Evolutionary conservation across 352 stramenopile species (phyloP).

Genomic region (Pythium oligandrum): DNA sequence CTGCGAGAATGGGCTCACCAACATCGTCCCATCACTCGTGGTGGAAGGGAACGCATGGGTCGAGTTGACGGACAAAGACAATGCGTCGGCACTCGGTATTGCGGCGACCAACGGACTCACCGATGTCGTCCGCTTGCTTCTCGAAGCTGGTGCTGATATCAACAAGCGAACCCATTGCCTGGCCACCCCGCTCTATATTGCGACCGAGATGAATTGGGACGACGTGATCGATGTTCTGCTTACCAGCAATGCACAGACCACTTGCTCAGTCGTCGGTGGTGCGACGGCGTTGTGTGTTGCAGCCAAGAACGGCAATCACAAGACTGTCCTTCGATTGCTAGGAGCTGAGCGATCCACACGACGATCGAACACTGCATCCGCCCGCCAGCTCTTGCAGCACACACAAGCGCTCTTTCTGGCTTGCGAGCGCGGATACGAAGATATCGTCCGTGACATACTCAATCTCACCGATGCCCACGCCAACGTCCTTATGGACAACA

Average conservation of each 20-base stretch:
- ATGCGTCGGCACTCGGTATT: conserved; percentile 52
- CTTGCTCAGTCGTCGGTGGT: conserved; percentile 38
- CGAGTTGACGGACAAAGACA: conserved; percentile 66
- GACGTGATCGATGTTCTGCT: conserved; percentile 64
- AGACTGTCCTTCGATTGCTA: conserved; percentile 49
- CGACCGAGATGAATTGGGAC: conserved; percentile 71
- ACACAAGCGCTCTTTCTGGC: conserved; percentile 74
- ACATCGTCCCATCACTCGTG: conserved; percentile 41
- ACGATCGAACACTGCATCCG: not conserved
- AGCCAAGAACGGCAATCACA: conserved; percentile 70
- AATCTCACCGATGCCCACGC: conserved; percentile 44
- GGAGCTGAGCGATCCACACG: conserved; percentile 17
- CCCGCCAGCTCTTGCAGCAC: conserved; percentile 22
- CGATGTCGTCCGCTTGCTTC: conserved; percentile 33
- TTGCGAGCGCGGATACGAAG: conserved; percentile 63
- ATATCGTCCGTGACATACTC: conserved; percentile 65
- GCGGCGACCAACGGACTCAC: conserved; percentile 52
- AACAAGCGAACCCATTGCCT: conserved; percentile 61
- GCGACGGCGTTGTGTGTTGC: conserved; percentile 69
- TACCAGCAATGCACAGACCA: conserved; percentile 28
- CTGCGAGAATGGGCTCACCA: conserved; percentile 49
- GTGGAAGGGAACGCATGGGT: conserved; percentile 23
- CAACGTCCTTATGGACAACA: conserved; percentile 80
- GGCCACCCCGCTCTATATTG: conserved; percentile 73
- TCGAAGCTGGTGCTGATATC: conserved; percentile 43